Evolutionary conservation across 305 asterid species (phyloP).

Genomic region (Withania somnifera): DNA sequence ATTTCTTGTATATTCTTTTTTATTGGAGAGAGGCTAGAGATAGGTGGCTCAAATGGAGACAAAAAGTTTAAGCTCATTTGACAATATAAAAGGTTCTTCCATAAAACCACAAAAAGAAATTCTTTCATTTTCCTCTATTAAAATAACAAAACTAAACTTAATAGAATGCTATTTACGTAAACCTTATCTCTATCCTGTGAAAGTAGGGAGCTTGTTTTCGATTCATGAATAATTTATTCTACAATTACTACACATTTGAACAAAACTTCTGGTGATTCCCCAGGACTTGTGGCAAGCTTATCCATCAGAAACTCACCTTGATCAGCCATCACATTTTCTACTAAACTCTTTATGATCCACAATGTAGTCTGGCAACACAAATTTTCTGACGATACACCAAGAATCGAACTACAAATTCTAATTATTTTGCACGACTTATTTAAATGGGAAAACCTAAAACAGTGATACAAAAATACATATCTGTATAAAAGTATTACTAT

Average conservation of each 20-base stretch:
- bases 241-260: too few species aligned
- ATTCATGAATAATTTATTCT: too few species aligned
- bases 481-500: too few species aligned
- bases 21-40: not conserved
- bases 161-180: too few species aligned
- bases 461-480: not conserved
- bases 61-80: not conserved
- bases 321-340: too few species aligned
- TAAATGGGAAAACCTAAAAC: not conserved
- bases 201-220: too few species aligned
- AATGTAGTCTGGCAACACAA: not conserved
- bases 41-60: not conserved
- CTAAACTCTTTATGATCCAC: too few species aligned
- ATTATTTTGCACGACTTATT: not conserved
- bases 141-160: too few species aligned
- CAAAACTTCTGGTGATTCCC: too few species aligned
- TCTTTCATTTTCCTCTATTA: not conserved
- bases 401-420: not conserved
- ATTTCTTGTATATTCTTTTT: not conserved
- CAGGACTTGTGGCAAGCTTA: too few species aligned
- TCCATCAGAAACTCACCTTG: too few species aligned
- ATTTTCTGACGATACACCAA: not conserved
- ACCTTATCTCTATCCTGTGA: too few species aligned
- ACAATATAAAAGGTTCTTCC: not conserved
- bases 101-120: not conserved